A percentile compares a stretch with the other conserved stretches of the same genome.
phyloP scores from a whole-genome alignment of 345 rosid species.

The Ceriops tagal region DNA sequence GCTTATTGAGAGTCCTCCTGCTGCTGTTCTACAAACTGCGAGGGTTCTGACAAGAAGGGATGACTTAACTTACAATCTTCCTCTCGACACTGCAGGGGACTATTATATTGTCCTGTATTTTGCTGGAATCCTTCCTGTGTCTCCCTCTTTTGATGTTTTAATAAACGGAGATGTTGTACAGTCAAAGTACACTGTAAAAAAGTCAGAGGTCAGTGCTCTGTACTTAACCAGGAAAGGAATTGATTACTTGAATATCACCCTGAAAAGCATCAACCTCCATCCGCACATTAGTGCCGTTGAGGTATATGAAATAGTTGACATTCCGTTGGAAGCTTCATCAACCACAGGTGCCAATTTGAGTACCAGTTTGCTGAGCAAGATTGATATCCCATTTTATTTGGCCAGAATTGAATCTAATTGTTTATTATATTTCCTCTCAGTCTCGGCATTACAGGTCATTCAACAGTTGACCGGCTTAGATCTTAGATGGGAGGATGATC shows the following conservation, averaged over 20 bases:
- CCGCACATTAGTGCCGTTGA: slow-evolving; percentile 78
- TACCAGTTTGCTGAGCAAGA: not conserved
- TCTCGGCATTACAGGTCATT: slow-evolving; percentile 85
- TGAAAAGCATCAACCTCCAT: slow-evolving; percentile 46
- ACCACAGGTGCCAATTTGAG: slow-evolving; percentile 56
- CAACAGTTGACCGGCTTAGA: slow-evolving; percentile 70
- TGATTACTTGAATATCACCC: slow-evolving; percentile 53
- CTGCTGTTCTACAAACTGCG: slow-evolving; percentile 67
- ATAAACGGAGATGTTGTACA: slow-evolving; percentile 53
- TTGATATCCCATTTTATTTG: not conserved
- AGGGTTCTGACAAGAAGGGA: slow-evolving; percentile 58
- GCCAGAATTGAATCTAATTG: slow-evolving; percentile 12
- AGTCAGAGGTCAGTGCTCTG: slow-evolving; percentile 46
- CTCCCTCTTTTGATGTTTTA: slow-evolving; percentile 59
- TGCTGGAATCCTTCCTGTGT: slow-evolving; percentile 69
- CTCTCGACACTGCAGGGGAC: slow-evolving; percentile 45
- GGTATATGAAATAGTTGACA: slow-evolving; percentile 58
- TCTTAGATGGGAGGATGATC: slow-evolving; percentile 89
- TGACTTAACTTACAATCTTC: slow-evolving; percentile 51
- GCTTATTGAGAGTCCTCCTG: slow-evolving; percentile 57
- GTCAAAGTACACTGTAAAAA: slow-evolving; percentile 47
- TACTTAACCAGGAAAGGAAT: slow-evolving; percentile 45
- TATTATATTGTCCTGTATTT: slow-evolving; percentile 74
- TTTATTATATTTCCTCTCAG: slow-evolving; percentile 42
- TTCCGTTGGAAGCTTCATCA: slow-evolving; percentile 71